Evolutionary conservation across 1,139 yeast genomes (phyloP).

Genomic region (Scheffersomyces titani): DNA sequence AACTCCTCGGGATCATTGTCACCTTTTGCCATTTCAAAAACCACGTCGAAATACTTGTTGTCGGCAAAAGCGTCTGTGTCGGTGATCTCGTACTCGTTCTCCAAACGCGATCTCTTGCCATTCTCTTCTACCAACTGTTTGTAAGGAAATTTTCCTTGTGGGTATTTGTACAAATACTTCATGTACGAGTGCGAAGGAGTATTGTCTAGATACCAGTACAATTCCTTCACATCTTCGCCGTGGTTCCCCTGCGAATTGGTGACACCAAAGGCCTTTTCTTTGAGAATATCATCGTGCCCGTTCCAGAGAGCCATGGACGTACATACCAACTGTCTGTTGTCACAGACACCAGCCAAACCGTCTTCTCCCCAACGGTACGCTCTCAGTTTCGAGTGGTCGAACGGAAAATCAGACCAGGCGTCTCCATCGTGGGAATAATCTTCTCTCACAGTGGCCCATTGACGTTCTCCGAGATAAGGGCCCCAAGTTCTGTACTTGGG

Average conservation of each 20-base stretch:
- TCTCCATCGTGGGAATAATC: conserved; percentile 88
- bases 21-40: conserved; percentile 88
- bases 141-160: conserved; percentile 84
- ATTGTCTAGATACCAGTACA: conserved; percentile 83
- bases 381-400: conserved; percentile 82
- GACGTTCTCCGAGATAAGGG: conserved; percentile 85
- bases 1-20: conserved; percentile 81
- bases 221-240: conserved; percentile 91
- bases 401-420: conserved; percentile 91
- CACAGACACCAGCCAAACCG: conserved; percentile 90
- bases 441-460: conserved; percentile 94
- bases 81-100: conserved; percentile 69
- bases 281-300: conserved; percentile 81
- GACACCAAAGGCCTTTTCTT: conserved; percentile 85
- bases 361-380: conserved; percentile 97
- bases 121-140: conserved; percentile 72
- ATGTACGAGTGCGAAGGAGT: conserved; percentile 93
- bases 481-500: conserved; percentile 76
- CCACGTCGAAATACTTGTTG: conserved; percentile 84
- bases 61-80: conserved; percentile 81
- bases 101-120: conserved; percentile 61
- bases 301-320: conserved; percentile 89
- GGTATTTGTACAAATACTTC: conserved; percentile 91
- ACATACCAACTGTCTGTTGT: conserved; percentile 78
- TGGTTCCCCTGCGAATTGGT: conserved; percentile 95